Conservation (phyloP, 164 flowering plant genomes). For the Taxillus chinensis region DNA sequence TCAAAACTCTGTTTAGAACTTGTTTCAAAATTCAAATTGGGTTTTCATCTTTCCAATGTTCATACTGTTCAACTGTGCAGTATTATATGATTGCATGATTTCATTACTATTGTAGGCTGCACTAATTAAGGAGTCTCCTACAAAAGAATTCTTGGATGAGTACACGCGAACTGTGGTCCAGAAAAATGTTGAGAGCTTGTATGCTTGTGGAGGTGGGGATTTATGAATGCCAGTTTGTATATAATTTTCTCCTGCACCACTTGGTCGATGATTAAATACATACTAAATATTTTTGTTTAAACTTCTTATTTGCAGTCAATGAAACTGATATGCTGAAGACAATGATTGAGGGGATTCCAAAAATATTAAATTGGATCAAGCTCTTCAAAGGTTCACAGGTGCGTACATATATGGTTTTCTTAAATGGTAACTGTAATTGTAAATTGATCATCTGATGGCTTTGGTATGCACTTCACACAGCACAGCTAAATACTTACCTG, state of each 20-base stretch:
- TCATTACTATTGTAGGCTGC: slow-evolving; percentile 56
- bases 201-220: slow-evolving; percentile 84
- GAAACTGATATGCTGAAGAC: slow-evolving; percentile 50
- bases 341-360: slow-evolving; percentile 69
- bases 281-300: too few species aligned
- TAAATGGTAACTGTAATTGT: neutral
- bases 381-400: slow-evolving; percentile 60
- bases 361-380: slow-evolving; percentile 55
- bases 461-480: neutral
- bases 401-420: neutral
- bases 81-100: slow-evolving; percentile 2
- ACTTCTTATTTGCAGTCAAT: slow-evolving; percentile 40
- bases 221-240: slow-evolving; percentile 1
- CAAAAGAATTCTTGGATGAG: slow-evolving; percentile 58
- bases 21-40: neutral
- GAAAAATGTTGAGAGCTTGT: slow-evolving; percentile 71
- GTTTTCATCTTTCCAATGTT: neutral
- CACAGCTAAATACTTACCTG: neutral
- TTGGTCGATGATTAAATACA: neutral
- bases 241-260: neutral
- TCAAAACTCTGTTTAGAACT: slow-evolving; percentile 1
- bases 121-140: slow-evolving; percentile 46
- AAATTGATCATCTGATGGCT: too few species aligned
- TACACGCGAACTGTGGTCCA: slow-evolving; percentile 53
- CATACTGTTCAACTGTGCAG: neutral